These are phyloP conservation scores for Olyra latifolia DNA, from an alignment of 176 grass and related monocot genomes.

Conservation along the genomic window DNA sequence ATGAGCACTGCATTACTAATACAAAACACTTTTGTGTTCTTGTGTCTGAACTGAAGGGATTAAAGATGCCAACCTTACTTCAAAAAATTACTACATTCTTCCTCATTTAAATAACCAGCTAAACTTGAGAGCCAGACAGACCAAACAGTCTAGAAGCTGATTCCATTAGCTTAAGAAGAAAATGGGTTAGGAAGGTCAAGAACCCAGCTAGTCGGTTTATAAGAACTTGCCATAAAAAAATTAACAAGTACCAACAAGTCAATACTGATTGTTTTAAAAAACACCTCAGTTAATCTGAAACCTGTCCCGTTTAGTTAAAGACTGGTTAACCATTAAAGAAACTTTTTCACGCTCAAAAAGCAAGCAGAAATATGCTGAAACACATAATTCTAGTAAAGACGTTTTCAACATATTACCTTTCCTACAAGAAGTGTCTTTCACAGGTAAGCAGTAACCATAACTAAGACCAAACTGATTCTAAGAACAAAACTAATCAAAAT, in stretches of 20 bases:
- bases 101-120: background rate
- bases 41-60: background rate
- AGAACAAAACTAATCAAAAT: background rate
- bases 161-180: background rate
- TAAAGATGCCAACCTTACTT: background rate
- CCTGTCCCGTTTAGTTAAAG: background rate
- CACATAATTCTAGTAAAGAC: background rate
- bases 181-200: constrained; percentile 4
- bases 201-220: constrained; percentile 2
- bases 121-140: background rate
- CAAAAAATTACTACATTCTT: background rate
- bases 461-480: background rate
- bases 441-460: background rate
- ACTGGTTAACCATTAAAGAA: background rate
- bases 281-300: background rate
- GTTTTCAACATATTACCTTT: background rate
- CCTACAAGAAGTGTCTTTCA: background rate
- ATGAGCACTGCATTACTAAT: background rate
- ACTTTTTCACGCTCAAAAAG: background rate
- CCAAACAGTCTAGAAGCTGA: background rate
- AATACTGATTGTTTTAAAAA: background rate
- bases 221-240: background rate
- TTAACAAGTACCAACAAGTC: background rate
- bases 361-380: background rate
- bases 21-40: background rate